These are phyloP conservation scores for Epichloe coenophiala DNA, from an alignment of 2,329 filamentous ascomycete genomes.

Conservation along the genomic window DNA sequence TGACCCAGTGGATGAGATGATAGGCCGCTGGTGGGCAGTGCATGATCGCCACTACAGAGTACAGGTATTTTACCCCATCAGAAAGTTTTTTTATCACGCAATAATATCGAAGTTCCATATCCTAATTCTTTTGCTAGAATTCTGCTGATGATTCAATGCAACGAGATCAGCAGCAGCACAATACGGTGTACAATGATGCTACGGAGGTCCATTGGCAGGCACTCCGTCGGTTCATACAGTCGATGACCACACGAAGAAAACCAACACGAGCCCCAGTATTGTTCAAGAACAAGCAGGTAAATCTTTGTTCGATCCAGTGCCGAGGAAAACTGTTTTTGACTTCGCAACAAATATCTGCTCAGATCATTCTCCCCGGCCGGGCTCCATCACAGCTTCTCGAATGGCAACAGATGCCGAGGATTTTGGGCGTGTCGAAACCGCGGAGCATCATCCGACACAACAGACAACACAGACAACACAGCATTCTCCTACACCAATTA, in stretches of 20 bases:
- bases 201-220: neutral
- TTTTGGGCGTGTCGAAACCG: neutral
- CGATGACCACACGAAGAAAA: neutral
- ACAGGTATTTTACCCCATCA: constrained; percentile 22
- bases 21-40: constrained; percentile 84
- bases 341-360: neutral
- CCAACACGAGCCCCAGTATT: neutral
- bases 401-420: neutral
- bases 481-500: constrained; percentile 10
- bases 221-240: neutral
- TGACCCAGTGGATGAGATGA: constrained; percentile 67
- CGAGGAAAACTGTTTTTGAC: neutral
- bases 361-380: neutral
- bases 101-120: neutral
- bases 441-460: neutral
- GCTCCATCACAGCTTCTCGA: neutral
- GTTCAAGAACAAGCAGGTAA: neutral
- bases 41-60: constrained; percentile 73
- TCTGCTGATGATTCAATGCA: neutral
- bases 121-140: neutral
- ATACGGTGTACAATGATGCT: neutral
- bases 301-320: neutral
- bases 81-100: neutral
- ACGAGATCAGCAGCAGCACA: neutral
- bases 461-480: neutral